Conservation (phyloP, 164 flowering plant species). For the Tetracentron sinense region DNA sequence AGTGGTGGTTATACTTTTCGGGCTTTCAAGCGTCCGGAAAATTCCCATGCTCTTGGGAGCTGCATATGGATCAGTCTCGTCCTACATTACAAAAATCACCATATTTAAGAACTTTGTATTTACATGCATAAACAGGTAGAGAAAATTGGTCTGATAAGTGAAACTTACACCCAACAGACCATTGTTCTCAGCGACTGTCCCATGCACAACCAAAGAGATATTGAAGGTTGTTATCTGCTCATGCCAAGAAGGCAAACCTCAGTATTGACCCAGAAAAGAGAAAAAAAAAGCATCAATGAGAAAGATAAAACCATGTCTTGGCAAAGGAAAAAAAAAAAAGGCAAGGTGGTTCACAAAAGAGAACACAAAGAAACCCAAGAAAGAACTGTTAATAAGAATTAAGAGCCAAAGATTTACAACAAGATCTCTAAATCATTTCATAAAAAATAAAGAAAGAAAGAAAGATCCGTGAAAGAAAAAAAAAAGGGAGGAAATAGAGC, state of each 20-base stretch:
- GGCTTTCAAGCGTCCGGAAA: constrained; percentile 59
- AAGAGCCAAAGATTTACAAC: background rate
- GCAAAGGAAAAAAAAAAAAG: background rate
- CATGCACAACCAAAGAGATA: constrained; percentile 67
- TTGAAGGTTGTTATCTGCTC: constrained; percentile 76
- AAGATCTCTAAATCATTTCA: background rate
- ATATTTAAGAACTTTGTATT: background rate
- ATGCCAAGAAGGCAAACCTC: constrained; percentile 6
- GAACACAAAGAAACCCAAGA: background rate
- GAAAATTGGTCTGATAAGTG: no score
- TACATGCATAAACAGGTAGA: background rate
- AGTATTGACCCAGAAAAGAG: background rate
- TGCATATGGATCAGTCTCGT: constrained; percentile 53
- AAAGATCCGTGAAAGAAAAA: background rate
- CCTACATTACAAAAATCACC: constrained; percentile 32
- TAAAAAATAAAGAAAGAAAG: no score
- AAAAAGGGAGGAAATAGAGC: no score
- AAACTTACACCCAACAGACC: constrained; percentile 36
- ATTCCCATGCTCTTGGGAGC: constrained; percentile 77
- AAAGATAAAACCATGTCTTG: background rate
- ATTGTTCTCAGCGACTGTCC: constrained; percentile 59
- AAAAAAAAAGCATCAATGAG: background rate
- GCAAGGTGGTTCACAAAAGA: background rate
- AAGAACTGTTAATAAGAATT: background rate
- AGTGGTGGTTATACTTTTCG: constrained; percentile 55